Evolutionary conservation across 192 early-diverging fungal genomes (phyloP), one percentile per base, ranked within the genome.

Genomic region (Entomortierella chlamydospora): DNA sequence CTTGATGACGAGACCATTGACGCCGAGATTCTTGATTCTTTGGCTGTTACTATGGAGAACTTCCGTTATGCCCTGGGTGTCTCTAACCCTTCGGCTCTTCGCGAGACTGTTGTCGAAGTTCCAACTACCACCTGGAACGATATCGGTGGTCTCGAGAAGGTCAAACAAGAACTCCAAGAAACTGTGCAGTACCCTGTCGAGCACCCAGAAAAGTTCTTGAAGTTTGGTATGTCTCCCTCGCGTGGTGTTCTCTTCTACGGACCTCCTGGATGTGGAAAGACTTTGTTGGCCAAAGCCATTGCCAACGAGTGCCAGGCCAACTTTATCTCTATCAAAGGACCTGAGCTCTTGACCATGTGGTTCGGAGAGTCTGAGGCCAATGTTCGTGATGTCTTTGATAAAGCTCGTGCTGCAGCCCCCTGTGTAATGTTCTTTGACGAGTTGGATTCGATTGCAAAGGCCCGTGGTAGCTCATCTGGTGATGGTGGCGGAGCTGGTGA

Each of bases 381-480:
- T 73, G 98, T 98, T 45, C 96, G 98, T 59, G 96, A 98, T 83
- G 97, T 99, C 42, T 99, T 99, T 88, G 97, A 98, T 87, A 97
- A 98, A 89, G 98, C 97, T 20, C 92, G 97, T 65, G 95, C 97
- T 4, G 97, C 97, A 33, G 93, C 97, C 13, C 98, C 98, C 33
- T 99, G 98, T 84, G 98, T 99, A 31, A 96, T 99, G 96, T 99
- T 99, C 95, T 99, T 99, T 90, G 98, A 99, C 68, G 98, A 99
- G 87, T 84, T 99, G 77, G 98, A 99, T 86, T 97, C 96, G 37
- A 92, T 98, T 78, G 97, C 97, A 81, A 98, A 98, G 87, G 91
- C 96, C 23, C 95, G 98, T 83, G 98, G 95, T 42, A 81, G 66
- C 52, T 84, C 84, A 22, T 64, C 63, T 1, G 97, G 97, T 57